Conservation (phyloP, 164 flowering plant genomes). For the Santalum album region DNA sequence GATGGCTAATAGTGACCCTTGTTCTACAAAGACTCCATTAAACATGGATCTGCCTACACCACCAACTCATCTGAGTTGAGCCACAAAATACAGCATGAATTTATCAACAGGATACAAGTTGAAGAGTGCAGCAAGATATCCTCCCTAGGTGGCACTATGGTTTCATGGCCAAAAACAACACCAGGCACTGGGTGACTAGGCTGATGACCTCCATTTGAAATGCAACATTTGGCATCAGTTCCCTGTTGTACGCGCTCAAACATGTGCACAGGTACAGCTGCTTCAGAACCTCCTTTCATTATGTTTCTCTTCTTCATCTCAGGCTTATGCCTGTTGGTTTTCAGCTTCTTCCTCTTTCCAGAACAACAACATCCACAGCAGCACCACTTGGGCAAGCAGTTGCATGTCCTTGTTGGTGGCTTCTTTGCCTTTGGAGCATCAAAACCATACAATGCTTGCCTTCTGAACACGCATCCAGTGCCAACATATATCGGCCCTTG, state of each 20-base stretch:
- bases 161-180: neutral
- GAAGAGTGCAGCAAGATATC: too few relatives aligned
- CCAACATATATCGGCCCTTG: constrained; percentile 86
- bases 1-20: constrained; percentile 2
- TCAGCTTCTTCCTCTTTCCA: constrained; percentile 39
- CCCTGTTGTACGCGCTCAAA: constrained; percentile 48
- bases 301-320: constrained; percentile 40
- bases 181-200: neutral
- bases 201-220: neutral
- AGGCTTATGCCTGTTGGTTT: constrained; percentile 26
- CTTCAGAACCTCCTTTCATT: constrained; percentile 24
- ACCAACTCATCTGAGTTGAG: too few relatives aligned
- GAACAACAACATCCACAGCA: constrained; percentile 36
- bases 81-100: too few relatives aligned
- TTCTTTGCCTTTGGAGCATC: constrained; percentile 55
- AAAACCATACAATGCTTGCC: constrained; percentile 60
- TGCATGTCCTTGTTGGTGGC: constrained; percentile 47
- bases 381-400: constrained; percentile 61
- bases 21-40: too few relatives aligned
- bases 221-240: constrained; percentile 28
- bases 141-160: too few relatives aligned
- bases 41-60: neutral
- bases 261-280: constrained; percentile 17
- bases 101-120: too few relatives aligned
- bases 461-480: constrained; percentile 69